A percentile compares a stretch with the other conserved stretches of the same genome.
These are phyloP conservation scores for Paecilomyces niveus DNA, from an alignment of 2,329 filamentous ascomycete genomes.

Conservation along the genomic window DNA sequence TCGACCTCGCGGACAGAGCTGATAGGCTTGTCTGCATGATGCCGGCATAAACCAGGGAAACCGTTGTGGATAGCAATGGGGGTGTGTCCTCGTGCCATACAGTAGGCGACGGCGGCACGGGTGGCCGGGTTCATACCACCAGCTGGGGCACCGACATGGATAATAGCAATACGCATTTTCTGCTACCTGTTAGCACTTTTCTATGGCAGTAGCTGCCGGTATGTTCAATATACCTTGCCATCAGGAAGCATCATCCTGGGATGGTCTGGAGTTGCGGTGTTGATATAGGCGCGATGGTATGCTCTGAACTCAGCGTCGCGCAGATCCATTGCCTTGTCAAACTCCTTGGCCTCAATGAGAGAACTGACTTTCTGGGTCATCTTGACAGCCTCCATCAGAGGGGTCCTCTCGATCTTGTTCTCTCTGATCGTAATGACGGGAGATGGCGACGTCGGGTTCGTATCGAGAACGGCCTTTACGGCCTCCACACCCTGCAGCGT, in stretches of 20 bases:
- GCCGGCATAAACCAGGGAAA: conserved; percentile 86
- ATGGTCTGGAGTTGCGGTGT: conserved; percentile 77
- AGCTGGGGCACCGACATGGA: conserved; percentile 92
- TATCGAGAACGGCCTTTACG: conserved; percentile 83
- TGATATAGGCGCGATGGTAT: conserved; percentile 82
- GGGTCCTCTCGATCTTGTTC: conserved; percentile 92
- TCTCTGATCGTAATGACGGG: conserved; percentile 95
- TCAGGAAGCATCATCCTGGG: conserved; percentile 61
- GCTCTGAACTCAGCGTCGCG: conserved; percentile 91
- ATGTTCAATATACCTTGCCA: conserved; percentile 51
- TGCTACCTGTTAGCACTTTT: conserved; percentile 47
- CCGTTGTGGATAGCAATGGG: conserved; percentile 93
- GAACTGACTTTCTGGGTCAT: conserved; percentile 78
- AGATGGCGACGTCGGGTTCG: conserved; percentile 80
- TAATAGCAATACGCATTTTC: conserved; percentile 80
- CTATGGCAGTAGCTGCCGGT: background rate
- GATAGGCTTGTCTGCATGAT: conserved; percentile 75
- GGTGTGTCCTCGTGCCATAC: conserved; percentile 82
- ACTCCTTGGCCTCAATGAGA: conserved; percentile 78
- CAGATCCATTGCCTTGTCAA: conserved; percentile 76
- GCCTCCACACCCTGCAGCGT: conserved; percentile 93
- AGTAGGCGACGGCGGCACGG: conserved; percentile 87
- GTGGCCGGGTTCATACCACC: conserved; percentile 98
- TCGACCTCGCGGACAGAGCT: conserved; percentile 77
- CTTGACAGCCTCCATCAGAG: conserved; percentile 79